Percentiles rank a stretch among this genome's conserved stretches.
phyloP scores from a whole-genome alignment of 2,329 filamentous ascomycete species.

The Trichophyton verrucosum region DNA sequence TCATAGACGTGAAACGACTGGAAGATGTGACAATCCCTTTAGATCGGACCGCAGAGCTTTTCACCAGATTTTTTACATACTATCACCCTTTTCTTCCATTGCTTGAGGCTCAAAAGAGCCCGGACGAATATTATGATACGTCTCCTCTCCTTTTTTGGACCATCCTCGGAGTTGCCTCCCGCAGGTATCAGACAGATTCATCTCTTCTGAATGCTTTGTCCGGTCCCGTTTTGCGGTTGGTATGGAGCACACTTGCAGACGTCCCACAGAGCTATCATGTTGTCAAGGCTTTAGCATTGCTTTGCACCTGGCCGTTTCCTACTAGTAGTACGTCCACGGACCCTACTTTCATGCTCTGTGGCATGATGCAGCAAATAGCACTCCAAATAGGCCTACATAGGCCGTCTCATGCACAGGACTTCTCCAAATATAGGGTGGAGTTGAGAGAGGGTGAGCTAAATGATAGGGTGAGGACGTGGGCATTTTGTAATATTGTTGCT shows the following conservation, averaged over 20 bases:
- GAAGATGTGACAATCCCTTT: conserved; percentile 37
- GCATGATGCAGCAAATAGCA: conserved; percentile 56
- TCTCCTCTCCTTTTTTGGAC: conserved; percentile 59
- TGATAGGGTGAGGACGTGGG: conserved; percentile 55
- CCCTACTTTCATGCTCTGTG: conserved; percentile 53
- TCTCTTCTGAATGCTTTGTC: conserved; percentile 41
- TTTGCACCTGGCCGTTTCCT: conserved; percentile 55
- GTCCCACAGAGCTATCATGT: conserved; percentile 53
- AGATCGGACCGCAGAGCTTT: conserved; percentile 35
- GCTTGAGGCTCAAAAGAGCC: conserved; percentile 41
- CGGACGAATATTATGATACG: conserved; percentile 46
- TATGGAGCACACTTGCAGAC: conserved; percentile 50
- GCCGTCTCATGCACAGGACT: conserved; percentile 50
- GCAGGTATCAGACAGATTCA: conserved; percentile 45
- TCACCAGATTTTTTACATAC: conserved; percentile 48
- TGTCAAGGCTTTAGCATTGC: conserved; percentile 50
- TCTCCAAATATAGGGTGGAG: conserved; percentile 40
- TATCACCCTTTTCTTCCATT: conserved; percentile 56
- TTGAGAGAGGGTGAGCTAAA: conserved; percentile 50
- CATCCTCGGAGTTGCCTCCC: conserved; percentile 49
- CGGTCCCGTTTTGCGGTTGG: conserved; percentile 44
- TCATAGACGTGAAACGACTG: conserved; percentile 36
- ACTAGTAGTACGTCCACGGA: conserved; percentile 52
- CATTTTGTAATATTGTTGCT: conserved; percentile 54
- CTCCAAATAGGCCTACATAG: conserved; percentile 55